A percentile compares a stretch with the other conserved stretches of the same genome.
Evolutionary conservation across 345 rosid genomes (phyloP).

Genomic region (Hibiscus mutabilis): DNA sequence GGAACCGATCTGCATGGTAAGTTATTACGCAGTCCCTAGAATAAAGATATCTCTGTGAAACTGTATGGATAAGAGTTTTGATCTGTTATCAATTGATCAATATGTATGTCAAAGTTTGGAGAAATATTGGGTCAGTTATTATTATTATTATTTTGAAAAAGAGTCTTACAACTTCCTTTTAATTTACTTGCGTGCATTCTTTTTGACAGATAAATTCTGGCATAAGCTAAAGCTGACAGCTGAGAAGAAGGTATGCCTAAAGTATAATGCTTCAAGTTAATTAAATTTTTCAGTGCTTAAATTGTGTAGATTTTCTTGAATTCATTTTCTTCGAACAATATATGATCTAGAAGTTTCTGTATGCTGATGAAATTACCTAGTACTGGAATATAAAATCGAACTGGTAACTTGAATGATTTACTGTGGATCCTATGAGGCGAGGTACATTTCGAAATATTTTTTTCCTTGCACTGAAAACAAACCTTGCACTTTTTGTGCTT

Average conservation of each 20-base stretch:
- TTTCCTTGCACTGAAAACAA: neutral
- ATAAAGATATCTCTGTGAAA: neutral
- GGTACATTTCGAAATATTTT: neutral
- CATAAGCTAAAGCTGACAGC: slow-evolving; percentile 59
- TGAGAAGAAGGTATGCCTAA: slow-evolving; percentile 50
- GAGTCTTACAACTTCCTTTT: too few species aligned
- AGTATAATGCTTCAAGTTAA: neutral
- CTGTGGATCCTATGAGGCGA: neutral
- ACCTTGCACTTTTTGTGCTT: neutral
- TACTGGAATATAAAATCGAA: neutral
- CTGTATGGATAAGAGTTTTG: neutral
- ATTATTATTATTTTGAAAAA: too few species aligned
- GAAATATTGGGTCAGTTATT: neutral
- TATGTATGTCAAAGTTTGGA: neutral
- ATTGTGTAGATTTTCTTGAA: neutral
- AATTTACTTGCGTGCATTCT: neutral
- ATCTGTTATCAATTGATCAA: neutral
- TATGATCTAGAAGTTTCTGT: neutral
- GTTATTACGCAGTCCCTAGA: neutral
- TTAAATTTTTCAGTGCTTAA: neutral
- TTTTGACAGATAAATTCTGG: slow-evolving; percentile 70
- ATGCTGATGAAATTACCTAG: neutral
- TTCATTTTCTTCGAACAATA: neutral
- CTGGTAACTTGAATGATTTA: neutral
- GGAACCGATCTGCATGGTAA: slow-evolving; percentile 37